Base-by-base conservation (phyloP, 176 grass and related monocot genomes). In the Poa pratensis region DNA sequence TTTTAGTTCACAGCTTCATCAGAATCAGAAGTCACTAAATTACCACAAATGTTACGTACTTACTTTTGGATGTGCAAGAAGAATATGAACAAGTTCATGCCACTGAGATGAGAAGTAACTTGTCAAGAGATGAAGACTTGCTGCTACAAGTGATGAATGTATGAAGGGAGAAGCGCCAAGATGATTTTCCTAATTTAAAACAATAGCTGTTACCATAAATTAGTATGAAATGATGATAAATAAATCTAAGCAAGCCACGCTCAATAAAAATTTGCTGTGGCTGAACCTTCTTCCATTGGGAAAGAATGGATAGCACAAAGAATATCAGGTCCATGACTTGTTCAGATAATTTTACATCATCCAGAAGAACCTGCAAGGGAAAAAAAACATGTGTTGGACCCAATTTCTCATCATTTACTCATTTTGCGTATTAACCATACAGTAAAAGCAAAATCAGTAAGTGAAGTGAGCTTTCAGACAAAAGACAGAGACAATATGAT, bases 11-110 rank as follows among this genome's bases (percentile, higher is more conserved):
- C 9, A 30, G n/a, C 71, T 28, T 59, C 80, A 43, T 82, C 34
- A 72, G 9, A 48, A 52, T 58, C 67, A 27, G 49, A 26, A 67
- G 9, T 12, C 5, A 5, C 3, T 63, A 82, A 90, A 73, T 17
- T 50, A 72, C 15, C 49, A 80, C 13, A 83, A 46, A 32, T 57
- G 20, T 67, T 77, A 93, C 96, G 91, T 93, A 64, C 45, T 77
- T 82, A 97, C 96, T 93, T 98, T 95, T 45, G 96, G 96, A 89
- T 98, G 96, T 45, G 96, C 91, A 83, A 95, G 91, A 76, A 98
- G 91, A 91, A 95, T 87, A 95, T 93, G 91, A 82, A 94, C 96
- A 90, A 95, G 89, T 78, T 98, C 93, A 81, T 95, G 91, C 89
- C 93, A 95, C 35, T 95, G 91, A 22, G 91, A 90, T 83, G 96